Conservation (phyloP, 1,139 yeast genomes). For the Suhomyces atakaporum region DNA sequence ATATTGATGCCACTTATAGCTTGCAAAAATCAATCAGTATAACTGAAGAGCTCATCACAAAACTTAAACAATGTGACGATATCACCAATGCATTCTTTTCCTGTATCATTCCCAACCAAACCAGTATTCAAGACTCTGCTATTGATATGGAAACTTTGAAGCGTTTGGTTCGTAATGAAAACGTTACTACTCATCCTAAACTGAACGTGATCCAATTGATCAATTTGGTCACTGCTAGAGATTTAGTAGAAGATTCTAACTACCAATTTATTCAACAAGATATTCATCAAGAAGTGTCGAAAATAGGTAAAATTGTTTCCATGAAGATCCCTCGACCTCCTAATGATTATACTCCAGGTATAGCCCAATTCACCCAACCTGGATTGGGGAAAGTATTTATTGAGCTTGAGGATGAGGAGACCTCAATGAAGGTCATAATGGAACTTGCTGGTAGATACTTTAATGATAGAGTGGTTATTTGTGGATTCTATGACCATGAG, state of each 20-base stretch:
- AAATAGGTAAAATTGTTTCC: constrained; percentile 54
- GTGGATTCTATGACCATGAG: constrained; percentile 60
- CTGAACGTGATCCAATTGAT: constrained; percentile 65
- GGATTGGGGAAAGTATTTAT: constrained; percentile 76
- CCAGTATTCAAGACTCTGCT: constrained; percentile 40
- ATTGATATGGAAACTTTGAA: constrained; percentile 35
- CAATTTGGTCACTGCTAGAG: constrained; percentile 67
- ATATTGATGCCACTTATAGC: constrained; percentile 19
- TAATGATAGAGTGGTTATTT: constrained; percentile 69
- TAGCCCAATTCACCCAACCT: constrained; percentile 47
- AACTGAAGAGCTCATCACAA: constrained; percentile 19
- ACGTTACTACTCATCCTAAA: constrained; percentile 36
- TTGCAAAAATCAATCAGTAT: constrained; percentile 18
- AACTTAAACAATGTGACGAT: constrained; percentile 18
- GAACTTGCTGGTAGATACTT: constrained; percentile 70
- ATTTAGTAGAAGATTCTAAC: constrained; percentile 53
- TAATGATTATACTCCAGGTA: constrained; percentile 47
- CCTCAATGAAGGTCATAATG: constrained; percentile 59
- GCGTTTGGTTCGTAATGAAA: constrained; percentile 38
- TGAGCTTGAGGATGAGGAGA: constrained; percentile 55
- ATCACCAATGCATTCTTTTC: constrained; percentile 35
- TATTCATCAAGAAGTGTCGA: constrained; percentile 51
- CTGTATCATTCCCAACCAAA: constrained; percentile 31
- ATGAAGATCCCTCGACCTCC: constrained; percentile 71
- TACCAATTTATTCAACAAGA: constrained; percentile 55